Evolutionary conservation across 176 grass and related monocot genomes (phyloP).

Genomic region (Triticum urartu): DNA sequence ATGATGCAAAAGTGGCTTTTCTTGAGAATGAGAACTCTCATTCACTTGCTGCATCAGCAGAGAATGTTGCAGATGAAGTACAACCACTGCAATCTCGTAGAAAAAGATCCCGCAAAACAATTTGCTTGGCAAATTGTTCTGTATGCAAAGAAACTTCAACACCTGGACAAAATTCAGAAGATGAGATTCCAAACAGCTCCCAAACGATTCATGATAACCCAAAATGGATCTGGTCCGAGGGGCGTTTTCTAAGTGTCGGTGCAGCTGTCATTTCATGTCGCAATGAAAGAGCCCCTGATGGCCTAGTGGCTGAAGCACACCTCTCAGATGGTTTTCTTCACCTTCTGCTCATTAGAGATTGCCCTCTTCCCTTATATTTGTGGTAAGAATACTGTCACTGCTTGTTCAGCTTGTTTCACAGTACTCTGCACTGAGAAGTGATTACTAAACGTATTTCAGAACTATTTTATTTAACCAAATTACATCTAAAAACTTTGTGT

Average conservation of each 20-base stretch:
- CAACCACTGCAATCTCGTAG: conserved; percentile 33
- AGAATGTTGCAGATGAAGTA: conserved; percentile 31
- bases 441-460: neutral
- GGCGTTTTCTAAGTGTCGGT: conserved; percentile 79
- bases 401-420: neutral
- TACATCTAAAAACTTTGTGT: neutral
- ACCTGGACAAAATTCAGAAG: conserved; percentile 39
- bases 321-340: conserved; percentile 92
- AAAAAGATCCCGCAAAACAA: conserved; percentile 37
- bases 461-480: neutral
- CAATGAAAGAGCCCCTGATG: conserved; percentile 92
- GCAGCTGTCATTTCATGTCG: conserved; percentile 90
- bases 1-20: conserved; percentile 80
- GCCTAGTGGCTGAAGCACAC: conserved; percentile 87
- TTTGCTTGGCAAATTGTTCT: conserved; percentile 67
- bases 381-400: conserved; percentile 51
- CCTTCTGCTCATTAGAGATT: conserved; percentile 91
- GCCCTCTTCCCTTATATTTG: conserved; percentile 77
- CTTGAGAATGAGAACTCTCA: conserved; percentile 38
- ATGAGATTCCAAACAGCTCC: conserved; percentile 12
- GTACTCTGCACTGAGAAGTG: neutral
- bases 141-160: conserved; percentile 54
- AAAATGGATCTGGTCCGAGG: conserved; percentile 68
- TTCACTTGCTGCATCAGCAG: conserved; percentile 13
- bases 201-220: conserved; percentile 39